Conservation (phyloP, 2,329 filamentous ascomycete species). For the Ilyonectria sp. region DNA sequence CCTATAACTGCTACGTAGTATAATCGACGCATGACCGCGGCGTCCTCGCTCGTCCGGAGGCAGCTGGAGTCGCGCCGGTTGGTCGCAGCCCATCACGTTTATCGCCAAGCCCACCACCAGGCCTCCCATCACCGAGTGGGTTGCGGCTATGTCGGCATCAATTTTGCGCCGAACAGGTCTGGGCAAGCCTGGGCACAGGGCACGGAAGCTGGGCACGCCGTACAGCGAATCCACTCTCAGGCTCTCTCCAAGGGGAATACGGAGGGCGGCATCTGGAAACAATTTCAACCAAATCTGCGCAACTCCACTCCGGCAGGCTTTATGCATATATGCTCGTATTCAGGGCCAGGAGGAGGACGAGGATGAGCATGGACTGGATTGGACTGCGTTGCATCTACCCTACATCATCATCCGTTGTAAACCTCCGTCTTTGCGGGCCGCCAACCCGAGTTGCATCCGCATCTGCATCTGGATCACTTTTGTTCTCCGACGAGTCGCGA, state of each 20-base stretch:
- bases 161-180: neutral
- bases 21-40: too few relatives aligned
- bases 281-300: neutral
- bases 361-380: too few relatives aligned
- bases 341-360: neutral
- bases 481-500: neutral
- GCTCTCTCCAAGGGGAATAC: neutral
- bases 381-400: neutral
- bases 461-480: neutral
- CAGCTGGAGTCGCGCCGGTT: too few relatives aligned
- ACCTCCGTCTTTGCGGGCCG: neutral
- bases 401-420: neutral
- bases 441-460: neutral
- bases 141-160: conserved; percentile 3
- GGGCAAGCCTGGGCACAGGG: neutral
- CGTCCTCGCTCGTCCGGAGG: too few relatives aligned
- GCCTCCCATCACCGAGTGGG: neutral
- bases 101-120: neutral
- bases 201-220: neutral
- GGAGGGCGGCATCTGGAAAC: neutral
- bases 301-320: neutral
- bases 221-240: neutral
- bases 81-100: too few relatives aligned
- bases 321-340: neutral
- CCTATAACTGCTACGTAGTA: too few relatives aligned